Base-by-base conservation (phyloP, 805 yeast species). In the Ogataea haglerorum region DNA sequence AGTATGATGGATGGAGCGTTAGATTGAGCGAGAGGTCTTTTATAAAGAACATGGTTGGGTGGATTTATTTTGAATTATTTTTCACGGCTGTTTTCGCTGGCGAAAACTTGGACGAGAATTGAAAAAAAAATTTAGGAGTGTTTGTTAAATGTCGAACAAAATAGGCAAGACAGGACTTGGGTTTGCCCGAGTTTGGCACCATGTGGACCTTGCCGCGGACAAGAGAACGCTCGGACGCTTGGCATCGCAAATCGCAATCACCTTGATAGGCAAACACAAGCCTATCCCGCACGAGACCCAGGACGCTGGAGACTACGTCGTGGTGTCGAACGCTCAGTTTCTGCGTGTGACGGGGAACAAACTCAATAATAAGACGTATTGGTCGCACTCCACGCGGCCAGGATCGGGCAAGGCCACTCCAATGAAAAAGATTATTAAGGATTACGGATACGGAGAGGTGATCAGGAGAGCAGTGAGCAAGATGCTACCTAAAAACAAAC, bases 281-380 rank as follows among this genome's bases (percentile, higher is more conserved):
- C 99, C 99, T 4, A 76, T 88, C 0, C 83, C 67, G 50, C 87
- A 89, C 55, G 78, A 77, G 21, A 74, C 83, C 1, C 68, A 84
- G 60, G 99, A 93, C 66, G 79, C 82, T 49, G 99, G 99, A 10
- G 99, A 93, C 64, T 93, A 90, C 58, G 97, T 93, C 10, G 98
- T 93, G 10, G 96, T 91, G 2, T 85, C 97, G 10, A 95, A 93
- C 68, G 89, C 96, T 57, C 75, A 86, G 43, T 78, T 79, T 49
- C 63, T 93, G 55, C 81, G 80, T 51, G 72, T 84, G n/a, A 81
- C 96, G 0, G 98, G 98, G 48, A 82, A 80, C 46, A 91, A 93
- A 62, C 61, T 90, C 56, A 66, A 78, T 42, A 81, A 89, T 42
- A 90, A 86, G 63, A 72, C 80, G 8, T 93, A 93, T 68, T 83